Evolutionary conservation across 2,329 filamentous ascomycete genomes (phyloP).

Genomic region (Talaromyces albobiverticillius): DNA sequence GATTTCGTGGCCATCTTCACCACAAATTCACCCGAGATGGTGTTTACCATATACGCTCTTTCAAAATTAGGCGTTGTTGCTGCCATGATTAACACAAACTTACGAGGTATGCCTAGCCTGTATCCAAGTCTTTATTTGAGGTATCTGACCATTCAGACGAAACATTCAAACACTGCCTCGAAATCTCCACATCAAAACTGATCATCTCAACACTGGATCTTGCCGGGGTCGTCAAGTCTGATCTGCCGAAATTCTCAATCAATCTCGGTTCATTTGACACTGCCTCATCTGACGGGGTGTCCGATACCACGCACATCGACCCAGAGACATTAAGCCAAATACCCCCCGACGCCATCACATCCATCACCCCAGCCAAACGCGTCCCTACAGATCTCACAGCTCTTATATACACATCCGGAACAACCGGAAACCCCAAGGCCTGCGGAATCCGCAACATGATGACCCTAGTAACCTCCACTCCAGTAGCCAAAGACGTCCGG

Average conservation of each 20-base stretch:
- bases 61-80: slow-evolving; percentile 46
- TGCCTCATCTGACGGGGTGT: slow-evolving; percentile 15
- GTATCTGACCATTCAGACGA: slow-evolving; percentile 29
- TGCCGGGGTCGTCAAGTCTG: slow-evolving; percentile 30
- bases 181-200: slow-evolving; percentile 38
- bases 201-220: slow-evolving; percentile 48
- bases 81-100: slow-evolving; percentile 47
- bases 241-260: slow-evolving; percentile 36
- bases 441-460: slow-evolving; percentile 41
- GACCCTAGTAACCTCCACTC: slow-evolving; percentile 35
- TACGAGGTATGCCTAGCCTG: slow-evolving; percentile 37
- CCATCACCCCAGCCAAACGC: slow-evolving; percentile 31
- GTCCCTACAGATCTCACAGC: slow-evolving; percentile 33
- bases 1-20: slow-evolving; percentile 48
- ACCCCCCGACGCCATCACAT: slow-evolving; percentile 20
- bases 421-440: slow-evolving; percentile 48
- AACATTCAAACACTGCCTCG: slow-evolving; percentile 45
- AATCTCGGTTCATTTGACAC: slow-evolving; percentile 38
- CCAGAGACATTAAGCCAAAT: slow-evolving; percentile 25
- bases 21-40: slow-evolving; percentile 51
- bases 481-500: slow-evolving; percentile 33
- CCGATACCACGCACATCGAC: slow-evolving; percentile 25
- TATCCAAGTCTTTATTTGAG: neutral
- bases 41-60: slow-evolving; percentile 44
- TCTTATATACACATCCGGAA: slow-evolving; percentile 50